phyloP scores from a whole-genome alignment of 345 rosid genomes.

The Gossypium stocksii region DNA sequence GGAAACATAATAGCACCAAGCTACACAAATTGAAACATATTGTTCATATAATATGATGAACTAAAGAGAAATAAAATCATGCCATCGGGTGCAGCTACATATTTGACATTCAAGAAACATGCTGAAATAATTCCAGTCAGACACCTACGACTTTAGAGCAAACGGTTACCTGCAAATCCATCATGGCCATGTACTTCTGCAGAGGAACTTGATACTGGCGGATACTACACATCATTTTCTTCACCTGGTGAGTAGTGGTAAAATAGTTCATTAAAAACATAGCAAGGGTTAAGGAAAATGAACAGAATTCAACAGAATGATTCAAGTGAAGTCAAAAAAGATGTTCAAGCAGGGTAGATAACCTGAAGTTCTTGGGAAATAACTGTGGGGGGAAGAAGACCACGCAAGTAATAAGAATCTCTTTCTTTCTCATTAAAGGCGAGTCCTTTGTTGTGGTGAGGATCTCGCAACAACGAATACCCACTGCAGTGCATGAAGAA shows the following conservation, averaged over 20 bases:
- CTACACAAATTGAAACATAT: neutral
- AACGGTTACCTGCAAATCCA: constrained; percentile 81
- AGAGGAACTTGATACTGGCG: constrained; percentile 87
- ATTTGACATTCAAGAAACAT: neutral
- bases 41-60: neutral
- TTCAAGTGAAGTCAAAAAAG: neutral
- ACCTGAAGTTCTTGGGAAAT: constrained; percentile 93
- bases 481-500: constrained; percentile 49
- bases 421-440: constrained; percentile 83
- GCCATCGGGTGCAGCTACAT: neutral
- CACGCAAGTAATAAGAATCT: constrained; percentile 83
- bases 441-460: constrained; percentile 95
- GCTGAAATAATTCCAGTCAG: neutral
- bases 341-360: neutral
- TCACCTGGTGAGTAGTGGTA: constrained; percentile 43
- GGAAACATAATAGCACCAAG: neutral
- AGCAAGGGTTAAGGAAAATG: neutral
- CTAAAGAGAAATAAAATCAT: neutral
- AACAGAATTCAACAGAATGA: neutral
- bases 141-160: neutral
- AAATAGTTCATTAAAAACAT: constrained; percentile 7
- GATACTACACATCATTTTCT: constrained; percentile 79
- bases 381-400: constrained; percentile 88
- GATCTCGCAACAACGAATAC: constrained; percentile 89
- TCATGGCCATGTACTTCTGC: constrained; percentile 94